Conservation (phyloP, 805 yeast species). For the Wickerhamomyces pijperi region DNA sequence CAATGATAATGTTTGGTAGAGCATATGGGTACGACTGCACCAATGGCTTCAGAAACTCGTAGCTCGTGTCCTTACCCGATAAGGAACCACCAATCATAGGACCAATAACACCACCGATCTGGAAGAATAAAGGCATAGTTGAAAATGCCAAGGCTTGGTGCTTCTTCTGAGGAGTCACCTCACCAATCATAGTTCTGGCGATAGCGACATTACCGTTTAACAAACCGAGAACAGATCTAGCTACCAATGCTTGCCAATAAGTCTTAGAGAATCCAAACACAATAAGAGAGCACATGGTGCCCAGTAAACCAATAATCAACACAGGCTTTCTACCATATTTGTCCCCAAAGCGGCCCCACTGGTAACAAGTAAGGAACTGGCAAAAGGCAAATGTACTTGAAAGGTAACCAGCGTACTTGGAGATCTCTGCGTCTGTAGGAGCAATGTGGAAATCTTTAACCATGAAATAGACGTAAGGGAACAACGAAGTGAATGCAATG, state of each 20-base stretch:
- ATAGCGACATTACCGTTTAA: constrained; percentile 12
- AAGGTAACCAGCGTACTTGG: constrained; percentile 11
- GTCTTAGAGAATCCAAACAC: constrained; percentile 10
- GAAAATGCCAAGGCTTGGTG: constrained; percentile 12
- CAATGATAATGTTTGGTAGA: constrained; percentile 9
- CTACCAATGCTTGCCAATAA: constrained; percentile 9
- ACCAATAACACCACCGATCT: constrained; percentile 9
- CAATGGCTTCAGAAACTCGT: constrained; percentile 4
- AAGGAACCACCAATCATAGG: constrained; percentile 11
- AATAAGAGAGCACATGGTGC: constrained; percentile 6
- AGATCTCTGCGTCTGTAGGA: constrained; percentile 8
- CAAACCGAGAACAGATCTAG: constrained; percentile 10
- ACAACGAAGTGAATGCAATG: constrained; percentile 11
- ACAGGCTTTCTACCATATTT: constrained; percentile 10
- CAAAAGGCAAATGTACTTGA: constrained; percentile 9
- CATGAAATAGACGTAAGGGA: constrained; percentile 14
- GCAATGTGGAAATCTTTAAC: constrained; percentile 11
- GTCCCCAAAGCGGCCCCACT: constrained; percentile 11
- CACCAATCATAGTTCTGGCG: constrained; percentile 10
- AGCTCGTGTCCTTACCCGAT: constrained; percentile 7
- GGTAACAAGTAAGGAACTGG: constrained; percentile 9
- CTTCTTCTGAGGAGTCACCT: constrained; percentile 9
- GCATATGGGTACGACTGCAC: constrained; percentile 8
- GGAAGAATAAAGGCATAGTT: constrained; percentile 10
- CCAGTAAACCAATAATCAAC: constrained; percentile 8